Conservation (phyloP, 768 basidiomycete species). For the Podaxis pistillaris region DNA sequence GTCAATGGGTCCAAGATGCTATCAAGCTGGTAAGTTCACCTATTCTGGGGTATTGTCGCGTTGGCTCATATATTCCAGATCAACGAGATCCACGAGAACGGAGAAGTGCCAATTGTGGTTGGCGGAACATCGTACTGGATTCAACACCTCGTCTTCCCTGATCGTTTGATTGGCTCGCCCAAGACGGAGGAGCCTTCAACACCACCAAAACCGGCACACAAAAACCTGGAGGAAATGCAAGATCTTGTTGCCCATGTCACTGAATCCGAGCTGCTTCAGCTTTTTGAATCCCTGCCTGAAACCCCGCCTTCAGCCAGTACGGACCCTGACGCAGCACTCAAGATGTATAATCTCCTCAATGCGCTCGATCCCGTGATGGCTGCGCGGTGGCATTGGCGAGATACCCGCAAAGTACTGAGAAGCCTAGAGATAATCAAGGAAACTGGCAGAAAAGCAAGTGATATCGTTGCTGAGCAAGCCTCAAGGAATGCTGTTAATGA, state of each 20-base stretch:
- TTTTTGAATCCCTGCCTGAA: conserved; percentile 60
- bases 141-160: conserved; percentile 91
- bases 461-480: conserved; percentile 66
- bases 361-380: conserved; percentile 73
- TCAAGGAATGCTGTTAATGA: conserved; percentile 28
- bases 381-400: conserved; percentile 93
- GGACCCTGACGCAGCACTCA: conserved; percentile 55
- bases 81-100: conserved; percentile 60
- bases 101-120: conserved; percentile 82
- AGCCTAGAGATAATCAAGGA: conserved; percentile 78
- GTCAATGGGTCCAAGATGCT: conserved; percentile 87
- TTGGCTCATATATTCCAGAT: conserved; percentile 48
- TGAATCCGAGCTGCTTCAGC: conserved; percentile 45
- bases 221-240: conserved; percentile 20
- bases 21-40: conserved; percentile 58
- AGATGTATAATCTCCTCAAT: conserved; percentile 65
- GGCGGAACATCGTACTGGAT: conserved; percentile 98
- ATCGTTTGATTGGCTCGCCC: conserved; percentile 45
- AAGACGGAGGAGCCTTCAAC: background rate
- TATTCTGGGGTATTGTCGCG: background rate
- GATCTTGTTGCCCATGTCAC: conserved; percentile 24
- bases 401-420: conserved; percentile 86
- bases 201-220: conserved; percentile 15
- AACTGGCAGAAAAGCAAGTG: conserved; percentile 60
- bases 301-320: conserved; percentile 54